These are phyloP conservation scores for Phytophthora idaei DNA, from an alignment of 352 stramenopile genomes.

Conservation along the genomic window DNA sequence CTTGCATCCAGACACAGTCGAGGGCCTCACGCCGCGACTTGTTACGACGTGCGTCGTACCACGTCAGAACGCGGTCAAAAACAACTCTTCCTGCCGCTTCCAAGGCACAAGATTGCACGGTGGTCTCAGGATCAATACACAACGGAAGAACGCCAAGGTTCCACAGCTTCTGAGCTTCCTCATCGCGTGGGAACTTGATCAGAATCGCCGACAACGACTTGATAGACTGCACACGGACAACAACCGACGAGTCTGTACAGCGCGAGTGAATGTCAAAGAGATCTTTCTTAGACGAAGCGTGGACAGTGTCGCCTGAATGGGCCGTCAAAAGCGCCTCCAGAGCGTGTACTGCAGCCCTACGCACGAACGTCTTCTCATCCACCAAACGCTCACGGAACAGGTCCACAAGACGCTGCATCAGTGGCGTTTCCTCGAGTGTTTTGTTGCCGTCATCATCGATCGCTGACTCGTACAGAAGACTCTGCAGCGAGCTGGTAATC, in stretches of 20 bases:
- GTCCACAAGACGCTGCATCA: conserved; percentile 72
- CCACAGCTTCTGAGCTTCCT: conserved; percentile 82
- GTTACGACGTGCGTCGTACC: conserved; percentile 55
- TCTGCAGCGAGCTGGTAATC: conserved; percentile 56
- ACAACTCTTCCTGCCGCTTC: conserved; percentile 64
- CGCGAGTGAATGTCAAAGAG: conserved; percentile 80
- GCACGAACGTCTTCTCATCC: conserved; percentile 88
- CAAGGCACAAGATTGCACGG: conserved; percentile 67
- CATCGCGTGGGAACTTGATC: conserved; percentile 69
- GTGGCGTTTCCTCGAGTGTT: conserved; percentile 53
- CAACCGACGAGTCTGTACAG: conserved; percentile 75
- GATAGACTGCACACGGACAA: conserved; percentile 83
- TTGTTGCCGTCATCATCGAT: conserved; percentile 36
- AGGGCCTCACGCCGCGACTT: conserved; percentile 30
- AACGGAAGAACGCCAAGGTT: conserved; percentile 85
- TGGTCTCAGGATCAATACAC: conserved; percentile 80
- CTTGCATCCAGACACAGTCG: conserved; percentile 63
- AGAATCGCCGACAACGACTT: conserved; percentile 83
- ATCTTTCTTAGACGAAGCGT: conserved; percentile 61
- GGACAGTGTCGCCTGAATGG: conserved; percentile 48
- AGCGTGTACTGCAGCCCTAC: conserved; percentile 77
- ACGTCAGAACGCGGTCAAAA: conserved; percentile 69
- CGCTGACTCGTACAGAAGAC: conserved; percentile 52
- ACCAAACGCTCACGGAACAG: conserved; percentile 75
- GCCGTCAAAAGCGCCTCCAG: conserved; percentile 74